These are phyloP conservation scores for Eustoma russellianum DNA, from an alignment of 257 asterid species.

Conservation along the genomic window DNA sequence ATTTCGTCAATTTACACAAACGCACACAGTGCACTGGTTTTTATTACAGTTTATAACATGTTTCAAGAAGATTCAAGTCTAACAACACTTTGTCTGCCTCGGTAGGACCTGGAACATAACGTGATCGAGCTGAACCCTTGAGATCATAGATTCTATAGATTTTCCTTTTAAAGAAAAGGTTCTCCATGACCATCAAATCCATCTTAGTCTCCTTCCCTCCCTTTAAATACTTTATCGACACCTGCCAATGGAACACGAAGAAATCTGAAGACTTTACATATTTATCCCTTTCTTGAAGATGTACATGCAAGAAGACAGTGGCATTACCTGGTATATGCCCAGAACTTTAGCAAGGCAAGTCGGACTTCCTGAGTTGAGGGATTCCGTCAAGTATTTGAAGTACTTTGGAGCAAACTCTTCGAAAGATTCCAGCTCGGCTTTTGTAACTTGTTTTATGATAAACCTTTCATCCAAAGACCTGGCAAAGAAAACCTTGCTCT, in stretches of 20 bases:
- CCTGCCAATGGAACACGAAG: slow-evolving; percentile 27
- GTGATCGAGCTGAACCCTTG: slow-evolving; percentile 77
- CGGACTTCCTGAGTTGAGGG: slow-evolving; percentile 66
- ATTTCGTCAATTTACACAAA: too few relatives aligned
- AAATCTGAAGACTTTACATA: neutral
- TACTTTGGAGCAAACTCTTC: slow-evolving; percentile 67
- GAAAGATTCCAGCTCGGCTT: slow-evolving; percentile 87
- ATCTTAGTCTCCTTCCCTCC: slow-evolving; percentile 85
- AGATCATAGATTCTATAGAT: slow-evolving; percentile 76
- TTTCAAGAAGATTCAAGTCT: slow-evolving; percentile 78
- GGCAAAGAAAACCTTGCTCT: slow-evolving; percentile 91
- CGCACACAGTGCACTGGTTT: too few relatives aligned
- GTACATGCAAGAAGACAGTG: neutral
- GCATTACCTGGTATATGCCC: slow-evolving; percentile 80
- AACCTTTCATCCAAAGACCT: slow-evolving; percentile 75
- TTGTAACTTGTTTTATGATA: too few relatives aligned
- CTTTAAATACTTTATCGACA: slow-evolving; percentile 44
- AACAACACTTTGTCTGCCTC: slow-evolving; percentile 72
- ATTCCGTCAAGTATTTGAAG: slow-evolving; percentile 58
- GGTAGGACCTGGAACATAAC: slow-evolving; percentile 66
- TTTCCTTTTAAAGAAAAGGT: slow-evolving; percentile 65
- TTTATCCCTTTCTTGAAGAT: neutral
- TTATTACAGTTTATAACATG: too few relatives aligned
- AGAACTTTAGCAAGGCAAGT: slow-evolving; percentile 94
- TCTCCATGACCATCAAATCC: slow-evolving; percentile 98